Percentiles rank a stretch among this genome's conserved stretches.
phyloP scores from a whole-genome alignment of 352 stramenopile genomes.

The Aphanomyces astaci region DNA sequence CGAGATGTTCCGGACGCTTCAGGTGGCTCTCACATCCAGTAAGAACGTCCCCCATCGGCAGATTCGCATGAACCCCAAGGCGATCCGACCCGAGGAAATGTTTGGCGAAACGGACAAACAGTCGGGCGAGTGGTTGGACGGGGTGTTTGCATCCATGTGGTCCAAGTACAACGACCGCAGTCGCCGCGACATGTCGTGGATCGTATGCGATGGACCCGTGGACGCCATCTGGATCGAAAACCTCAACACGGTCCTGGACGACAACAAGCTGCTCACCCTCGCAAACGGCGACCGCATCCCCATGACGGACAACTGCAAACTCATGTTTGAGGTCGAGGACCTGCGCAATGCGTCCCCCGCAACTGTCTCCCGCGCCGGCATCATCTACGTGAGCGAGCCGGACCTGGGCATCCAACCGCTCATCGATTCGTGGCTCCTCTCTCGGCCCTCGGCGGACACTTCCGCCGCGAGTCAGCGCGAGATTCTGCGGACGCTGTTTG shows the following conservation, averaged over 20 bases:
- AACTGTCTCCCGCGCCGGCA: slow-evolving; percentile 84
- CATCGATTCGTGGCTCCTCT: slow-evolving; percentile 51
- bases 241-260: slow-evolving; percentile 91
- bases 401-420: slow-evolving; percentile 71
- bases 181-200: slow-evolving; percentile 82
- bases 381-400: slow-evolving; percentile 86
- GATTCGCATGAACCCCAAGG: slow-evolving; percentile 76
- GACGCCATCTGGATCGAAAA: slow-evolving; percentile 94
- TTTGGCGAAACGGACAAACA: slow-evolving; percentile 76
- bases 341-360: slow-evolving; percentile 86
- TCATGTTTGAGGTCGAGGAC: slow-evolving; percentile 91
- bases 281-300: slow-evolving; percentile 89
- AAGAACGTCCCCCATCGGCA: slow-evolving; percentile 66
- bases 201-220: slow-evolving; percentile 89
- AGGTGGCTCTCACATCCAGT: slow-evolving; percentile 46
- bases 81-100: slow-evolving; percentile 69
- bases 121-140: slow-evolving; percentile 64
- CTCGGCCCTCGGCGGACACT: slow-evolving; percentile 23
- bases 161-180: slow-evolving; percentile 81
- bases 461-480: slow-evolving; percentile 36
- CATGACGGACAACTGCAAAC: slow-evolving; percentile 85
- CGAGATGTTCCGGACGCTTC: slow-evolving; percentile 56
- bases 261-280: slow-evolving; percentile 91
- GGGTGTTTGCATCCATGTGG: slow-evolving; percentile 77
- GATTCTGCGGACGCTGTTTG: slow-evolving; percentile 39